A percentile compares a stretch with the other conserved stretches of the same genome.
Evolutionary conservation across 2,329 filamentous ascomycete genomes (phyloP).

Genomic region (Cercospora canescens): DNA sequence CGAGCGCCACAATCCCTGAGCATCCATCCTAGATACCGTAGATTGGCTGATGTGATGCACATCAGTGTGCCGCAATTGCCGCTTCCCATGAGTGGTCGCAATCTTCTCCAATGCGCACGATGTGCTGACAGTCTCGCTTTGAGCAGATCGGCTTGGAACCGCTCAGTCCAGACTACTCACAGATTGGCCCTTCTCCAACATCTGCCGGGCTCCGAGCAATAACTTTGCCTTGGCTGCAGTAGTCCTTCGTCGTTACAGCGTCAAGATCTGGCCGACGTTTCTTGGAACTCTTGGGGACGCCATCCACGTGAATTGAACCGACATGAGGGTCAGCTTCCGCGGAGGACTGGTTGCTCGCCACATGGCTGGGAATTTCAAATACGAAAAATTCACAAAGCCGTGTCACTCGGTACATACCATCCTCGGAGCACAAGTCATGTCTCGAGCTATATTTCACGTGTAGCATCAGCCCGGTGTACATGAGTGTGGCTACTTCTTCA

Average conservation of each 20-base stretch:
- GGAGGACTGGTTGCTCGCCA: too few species aligned
- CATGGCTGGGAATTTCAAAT: too few species aligned
- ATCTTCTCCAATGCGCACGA: too few species aligned
- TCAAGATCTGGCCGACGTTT: background rate
- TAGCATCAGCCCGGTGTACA: too few species aligned
- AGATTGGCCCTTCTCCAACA: background rate
- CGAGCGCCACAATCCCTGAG: background rate
- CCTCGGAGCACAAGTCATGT: too few species aligned
- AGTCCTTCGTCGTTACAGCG: background rate
- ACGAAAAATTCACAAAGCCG: too few species aligned
- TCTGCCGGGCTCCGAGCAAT: background rate
- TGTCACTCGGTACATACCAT: too few species aligned
- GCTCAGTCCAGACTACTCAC: background rate
- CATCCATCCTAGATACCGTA: background rate
- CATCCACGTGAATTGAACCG: background rate
- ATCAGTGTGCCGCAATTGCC: background rate
- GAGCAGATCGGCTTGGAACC: background rate
- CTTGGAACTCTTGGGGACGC: background rate
- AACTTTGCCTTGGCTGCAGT: background rate
- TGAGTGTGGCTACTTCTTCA: background rate
- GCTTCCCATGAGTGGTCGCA: too few species aligned
- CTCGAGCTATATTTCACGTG: too few species aligned
- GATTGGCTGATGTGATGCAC: background rate
- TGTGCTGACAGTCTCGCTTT: background rate
- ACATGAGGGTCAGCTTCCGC: too few species aligned